Conservation (phyloP, 768 basidiomycete genomes). For the Boletus speciosus region DNA sequence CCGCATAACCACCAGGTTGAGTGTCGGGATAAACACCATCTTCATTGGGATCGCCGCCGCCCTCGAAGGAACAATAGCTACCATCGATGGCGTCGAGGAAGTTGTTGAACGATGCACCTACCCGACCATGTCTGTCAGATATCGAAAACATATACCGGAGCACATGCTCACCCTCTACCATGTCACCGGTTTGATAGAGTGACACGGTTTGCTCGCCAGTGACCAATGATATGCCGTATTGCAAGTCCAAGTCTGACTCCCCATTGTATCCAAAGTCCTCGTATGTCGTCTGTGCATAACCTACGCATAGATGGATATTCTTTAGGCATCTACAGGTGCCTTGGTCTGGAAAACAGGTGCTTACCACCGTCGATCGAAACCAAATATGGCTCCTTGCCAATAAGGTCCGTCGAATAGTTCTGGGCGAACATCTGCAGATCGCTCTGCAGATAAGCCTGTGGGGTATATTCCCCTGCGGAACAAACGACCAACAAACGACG, state of each 20-base stretch:
- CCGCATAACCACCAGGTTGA: slow-evolving; percentile 14
- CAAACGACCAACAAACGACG: neutral
- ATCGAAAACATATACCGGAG: neutral
- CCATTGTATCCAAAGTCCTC: slow-evolving; percentile 19
- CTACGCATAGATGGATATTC: slow-evolving; percentile 5
- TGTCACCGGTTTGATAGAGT: slow-evolving; percentile 34
- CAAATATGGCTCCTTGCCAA: slow-evolving; percentile 27
- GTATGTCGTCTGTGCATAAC: slow-evolving; percentile 22
- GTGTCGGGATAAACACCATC: slow-evolving; percentile 30
- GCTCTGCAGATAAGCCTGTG: slow-evolving; percentile 27
- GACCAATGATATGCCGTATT: slow-evolving; percentile 32
- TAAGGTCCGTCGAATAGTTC: slow-evolving; percentile 16
- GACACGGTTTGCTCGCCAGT: slow-evolving; percentile 29
- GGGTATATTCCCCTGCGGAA: slow-evolving; percentile 33
- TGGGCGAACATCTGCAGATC: slow-evolving; percentile 35
- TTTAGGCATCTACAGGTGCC: neutral
- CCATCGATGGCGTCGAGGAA: slow-evolving; percentile 39
- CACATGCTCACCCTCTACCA: slow-evolving; percentile 17
- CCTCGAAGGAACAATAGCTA: slow-evolving; percentile 36
- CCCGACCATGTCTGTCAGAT: neutral
- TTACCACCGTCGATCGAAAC: slow-evolving; percentile 37
- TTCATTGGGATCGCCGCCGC: slow-evolving; percentile 30
- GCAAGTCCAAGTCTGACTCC: slow-evolving; percentile 32
- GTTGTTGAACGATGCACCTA: slow-evolving; percentile 36
- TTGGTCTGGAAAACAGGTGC: neutral